Evolutionary conservation across 306 rosid species (phyloP), one percentile per base, ranked within the genome.

Genomic region (Prunus davidiana): DNA sequence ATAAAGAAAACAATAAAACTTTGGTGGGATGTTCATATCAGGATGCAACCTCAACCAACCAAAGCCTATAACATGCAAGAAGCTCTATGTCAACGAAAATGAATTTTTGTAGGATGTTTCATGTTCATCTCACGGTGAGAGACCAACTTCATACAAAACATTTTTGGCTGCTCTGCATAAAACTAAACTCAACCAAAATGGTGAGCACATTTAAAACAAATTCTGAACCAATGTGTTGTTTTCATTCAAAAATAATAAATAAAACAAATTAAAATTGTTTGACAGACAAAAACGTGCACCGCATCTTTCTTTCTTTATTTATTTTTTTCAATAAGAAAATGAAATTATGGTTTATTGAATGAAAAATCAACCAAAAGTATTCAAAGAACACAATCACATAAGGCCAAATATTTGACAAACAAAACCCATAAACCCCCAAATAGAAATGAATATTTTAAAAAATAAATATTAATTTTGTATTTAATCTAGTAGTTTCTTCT

Each of bases 401-500:
- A 72, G 52, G 38, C 20, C 54, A 56, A 46, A 71, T 20, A 16
- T n/a, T 34, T 52, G 63, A 38, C 9, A 38, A 38, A 38, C n/a
- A 64, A 71, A 72, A 55, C 46, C 9, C 54, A 55, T 52, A 14
- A 28, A 54, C 3, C 28, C 74, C 74, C 46, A 71, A 70, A 19
- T 14, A 51, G 30, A 51, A 51, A 69, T 46, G 6, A 68, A 24
- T 25, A 22, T 25, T 27, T 18, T 19, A 22, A 32, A 11, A 19
- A 19, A 14, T 30, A 10, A 15, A 18, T 11, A 25, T 3, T 9
- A 71, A 71, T 30, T 51, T 25, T 73, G 18, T 22, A 45, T 20
- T 16, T 10, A 43, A 64, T 47, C 12, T 24, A 7, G 67, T 43
- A 20, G 57, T 16, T 9, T 43, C 12, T 25, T 38, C 3, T 1